Percentiles rank a stretch among this genome's conserved stretches.
These are phyloP conservation scores for Ustilago trichophora DNA, from an alignment of 1,284 basidiomycete species.

Conservation along the genomic window DNA sequence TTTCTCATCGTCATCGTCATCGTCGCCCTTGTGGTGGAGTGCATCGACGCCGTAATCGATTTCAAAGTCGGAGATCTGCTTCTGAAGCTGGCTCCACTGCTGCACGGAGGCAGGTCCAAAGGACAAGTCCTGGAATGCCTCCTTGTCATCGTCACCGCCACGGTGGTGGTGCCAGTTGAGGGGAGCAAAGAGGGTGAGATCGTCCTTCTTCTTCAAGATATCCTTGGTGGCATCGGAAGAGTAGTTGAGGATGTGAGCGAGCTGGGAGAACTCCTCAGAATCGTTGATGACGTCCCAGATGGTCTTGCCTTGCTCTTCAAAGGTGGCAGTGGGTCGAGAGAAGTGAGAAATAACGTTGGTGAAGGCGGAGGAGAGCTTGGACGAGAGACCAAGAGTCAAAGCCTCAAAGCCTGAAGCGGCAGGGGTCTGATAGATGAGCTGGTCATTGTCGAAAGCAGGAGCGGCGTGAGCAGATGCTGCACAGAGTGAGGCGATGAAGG, in stretches of 20 bases:
- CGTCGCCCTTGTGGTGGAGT: conserved; percentile 5
- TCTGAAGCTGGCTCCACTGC: conserved; percentile 31
- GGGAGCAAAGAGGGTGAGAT: conserved; percentile 54
- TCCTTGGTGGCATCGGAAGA: conserved; percentile 51
- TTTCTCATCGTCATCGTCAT: conserved; percentile 68
- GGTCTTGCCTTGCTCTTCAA: conserved; percentile 25
- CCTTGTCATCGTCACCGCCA: conserved; percentile 19
- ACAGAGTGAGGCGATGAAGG: conserved; percentile 8
- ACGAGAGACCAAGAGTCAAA: conserved; percentile 21
- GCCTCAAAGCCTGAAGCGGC: conserved; percentile 23
- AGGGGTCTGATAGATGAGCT: conserved; percentile 13
- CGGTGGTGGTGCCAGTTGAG: conserved; percentile 54
- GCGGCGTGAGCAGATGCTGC: conserved; percentile 15
- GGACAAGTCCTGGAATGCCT: conserved; percentile 10
- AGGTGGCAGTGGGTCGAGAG: not conserved
- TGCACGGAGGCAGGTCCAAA: conserved; percentile 37
- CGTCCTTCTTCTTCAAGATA: conserved; percentile 41
- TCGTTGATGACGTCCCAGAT: conserved; percentile 53
- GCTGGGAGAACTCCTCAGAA: conserved; percentile 41
- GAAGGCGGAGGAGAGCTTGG: conserved; percentile 28
- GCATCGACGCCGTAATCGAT: conserved; percentile 6
- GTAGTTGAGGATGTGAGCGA: conserved; percentile 57
- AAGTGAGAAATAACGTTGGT: not conserved
- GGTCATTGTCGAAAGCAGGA: conserved; percentile 19
- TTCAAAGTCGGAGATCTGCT: conserved; percentile 39